Evolutionary conservation across 352 stramenopile species (phyloP), one percentile per base, ranked within the genome.

Genomic region (Globisporangium rhizosaccharum): DNA sequence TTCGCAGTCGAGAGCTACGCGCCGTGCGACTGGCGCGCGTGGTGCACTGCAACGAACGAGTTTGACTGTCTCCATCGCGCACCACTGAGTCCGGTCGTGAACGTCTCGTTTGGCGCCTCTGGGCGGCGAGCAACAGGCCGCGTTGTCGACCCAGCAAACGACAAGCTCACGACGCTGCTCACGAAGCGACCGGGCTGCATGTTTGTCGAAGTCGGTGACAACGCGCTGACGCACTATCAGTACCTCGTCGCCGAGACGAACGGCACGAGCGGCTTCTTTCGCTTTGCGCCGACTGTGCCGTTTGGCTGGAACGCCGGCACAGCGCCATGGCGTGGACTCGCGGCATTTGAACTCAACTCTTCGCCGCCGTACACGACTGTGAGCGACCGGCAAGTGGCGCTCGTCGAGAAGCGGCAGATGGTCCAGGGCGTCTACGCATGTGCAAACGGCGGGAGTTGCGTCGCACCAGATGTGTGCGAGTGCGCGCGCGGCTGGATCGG

Each of bases 351-450:
- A 48, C 48, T 85, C 30, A 75, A 74, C 7, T 79, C 79, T 53
- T 73, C 72, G 5, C 81, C 82, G 8, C 89, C 88, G 1, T 96
- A 79, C 63, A 71, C 70, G 26, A 52, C 78, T 1, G 59, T 47
- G 2, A 78, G 76, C 42, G 89, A 97, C 57, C 73, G 95, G 14
- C 90, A 98, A 79, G 74, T 98, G 17, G 94, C 93, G 15, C 64
- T 97, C 0, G 96, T 96, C 0, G 77, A 96, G 54, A 86, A 77
- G 50, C 66, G 82, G 25, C 86, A 79, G 51, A 71, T 97, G 20
- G 73, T 96, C 1, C 92, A 99, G 72, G 96, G 96, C 7, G 72
- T 88, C 7, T 99, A 98, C 65, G 87, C 91, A 25, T 99, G 96
- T 73, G 94, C 94, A 6, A 98, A 99, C 65, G 85, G 84, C 33